Percentiles rank a stretch among this genome's conserved stretches.
Evolutionary conservation across 2,329 filamentous ascomycete genomes (phyloP).

Genomic region (Pseudopyrenochaeta lycopersici): DNA sequence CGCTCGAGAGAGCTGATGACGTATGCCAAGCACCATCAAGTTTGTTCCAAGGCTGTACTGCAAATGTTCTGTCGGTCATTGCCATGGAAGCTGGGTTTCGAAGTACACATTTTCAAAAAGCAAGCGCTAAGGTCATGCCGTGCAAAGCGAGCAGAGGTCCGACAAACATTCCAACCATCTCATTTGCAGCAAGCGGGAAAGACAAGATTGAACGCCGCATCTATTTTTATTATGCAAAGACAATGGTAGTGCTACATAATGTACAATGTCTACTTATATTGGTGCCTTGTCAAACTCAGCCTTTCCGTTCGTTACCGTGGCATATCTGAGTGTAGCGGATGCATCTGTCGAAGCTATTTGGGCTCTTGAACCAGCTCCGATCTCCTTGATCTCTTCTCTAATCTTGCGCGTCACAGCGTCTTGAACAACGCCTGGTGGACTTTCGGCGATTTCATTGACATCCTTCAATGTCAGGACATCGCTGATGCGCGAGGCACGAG

Average conservation of each 20-base stretch:
- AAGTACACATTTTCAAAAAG: background rate
- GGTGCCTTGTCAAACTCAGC: constrained; percentile 32
- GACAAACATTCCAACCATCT: too few species aligned
- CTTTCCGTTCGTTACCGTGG: constrained; percentile 39
- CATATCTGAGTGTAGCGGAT: constrained; percentile 31
- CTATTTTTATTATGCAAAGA: background rate
- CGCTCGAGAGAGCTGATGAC: background rate
- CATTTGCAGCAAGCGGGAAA: too few species aligned
- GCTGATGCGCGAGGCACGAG: constrained; percentile 78
- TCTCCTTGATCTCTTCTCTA: constrained; percentile 47
- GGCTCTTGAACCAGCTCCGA: constrained; percentile 28
- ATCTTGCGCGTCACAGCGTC: constrained; percentile 57
- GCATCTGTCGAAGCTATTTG: constrained; percentile 23
- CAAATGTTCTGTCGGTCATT: background rate
- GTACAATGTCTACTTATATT: constrained; percentile 11
- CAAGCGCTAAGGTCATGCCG: background rate
- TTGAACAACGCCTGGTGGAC: constrained; percentile 75
- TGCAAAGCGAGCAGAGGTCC: too few species aligned
- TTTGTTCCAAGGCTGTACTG: background rate
- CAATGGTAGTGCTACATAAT: constrained; percentile 19
- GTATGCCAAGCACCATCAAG: background rate
- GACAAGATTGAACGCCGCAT: too few species aligned
- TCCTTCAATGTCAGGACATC: constrained; percentile 81
- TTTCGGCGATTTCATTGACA: constrained; percentile 88
- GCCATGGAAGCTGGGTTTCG: too few species aligned